Conservation (phyloP, 805 yeast genomes). For the Spathaspora arborariae region DNA sequence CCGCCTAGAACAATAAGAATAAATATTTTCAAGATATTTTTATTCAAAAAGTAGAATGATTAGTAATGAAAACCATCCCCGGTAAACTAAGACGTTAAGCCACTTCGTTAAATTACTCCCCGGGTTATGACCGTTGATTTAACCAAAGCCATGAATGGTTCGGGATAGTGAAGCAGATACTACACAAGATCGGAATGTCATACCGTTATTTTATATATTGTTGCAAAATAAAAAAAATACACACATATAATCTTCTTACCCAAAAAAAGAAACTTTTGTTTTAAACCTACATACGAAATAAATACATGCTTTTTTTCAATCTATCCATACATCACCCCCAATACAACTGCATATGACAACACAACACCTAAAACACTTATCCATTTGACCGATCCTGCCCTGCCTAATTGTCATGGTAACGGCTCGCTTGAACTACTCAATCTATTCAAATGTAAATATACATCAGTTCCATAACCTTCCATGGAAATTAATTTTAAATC, state of each 20-base stretch:
- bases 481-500: slow-evolving; percentile 81
- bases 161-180: no score
- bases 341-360: not conserved
- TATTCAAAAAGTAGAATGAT: no score
- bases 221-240: not conserved
- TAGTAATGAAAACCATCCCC: no score
- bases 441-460: slow-evolving; percentile 79
- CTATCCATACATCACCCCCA: not conserved
- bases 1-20: no score
- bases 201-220: not conserved
- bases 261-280: not conserved
- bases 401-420: slow-evolving; percentile 32
- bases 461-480: slow-evolving; percentile 96
- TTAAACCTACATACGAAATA: not conserved
- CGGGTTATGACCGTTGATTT: no score
- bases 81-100: no score
- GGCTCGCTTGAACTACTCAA: slow-evolving; percentile 74
- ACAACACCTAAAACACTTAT: not conserved
- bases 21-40: no score
- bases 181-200: not conserved
- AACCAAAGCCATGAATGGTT: no score
- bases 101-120: no score
- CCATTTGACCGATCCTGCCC: slow-evolving; percentile 4
- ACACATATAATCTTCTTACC: not conserved
- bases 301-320: not conserved